Evolutionary conservation across 495 filamentous ascomycete species (phyloP), one percentile per base, ranked within the genome.

Genomic region (Aeminium ludgeri): DNA sequence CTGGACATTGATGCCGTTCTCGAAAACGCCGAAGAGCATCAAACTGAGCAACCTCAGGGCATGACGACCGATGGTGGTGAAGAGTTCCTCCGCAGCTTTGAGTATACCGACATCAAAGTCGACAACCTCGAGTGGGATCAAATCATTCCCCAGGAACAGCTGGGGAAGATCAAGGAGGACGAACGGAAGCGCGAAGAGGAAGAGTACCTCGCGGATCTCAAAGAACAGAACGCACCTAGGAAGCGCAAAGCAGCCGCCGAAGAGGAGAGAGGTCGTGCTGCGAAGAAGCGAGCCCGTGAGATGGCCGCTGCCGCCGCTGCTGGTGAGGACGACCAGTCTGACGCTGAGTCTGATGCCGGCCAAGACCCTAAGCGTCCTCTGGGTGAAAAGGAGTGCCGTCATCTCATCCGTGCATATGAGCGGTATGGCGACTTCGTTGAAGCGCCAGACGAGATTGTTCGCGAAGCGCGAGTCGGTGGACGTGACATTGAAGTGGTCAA

Each of bases 1-100:
- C 75, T 99, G n/a, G 89, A 99, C 53, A 95, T 99, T 44, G 89
- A 99, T 51, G 81, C 85, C 11, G 86, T 99, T 17, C 76, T 99
- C 10, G 86, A 82, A 35, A 91, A 91, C 58, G 89, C 91, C 18
- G 89, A 99, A 62, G 74, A 94, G 48, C 86, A 94, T 46, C 80
- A 91, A 53, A 94, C 86, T 0, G 84, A 93, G 51, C 78, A 94
- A 32, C 76, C 82, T 3, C 81, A 86, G 51, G 83, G 80, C 30
- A 80, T 95, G 36, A 82, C 87, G 43, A 89, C 85, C 40, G 89
- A 94, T 55, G 81, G 82, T 51, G 82, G 82, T 39, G 81, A 85
- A 49, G 92, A 95, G 38, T 99, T 96, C 57, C 70, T 96, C 59
- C 84, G 82, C 46, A 78, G 74, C 33, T 81, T 84, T 50, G 76